Base-by-base conservation (phyloP, 176 grass and related monocot genomes). In the Oryza rufipogon region DNA sequence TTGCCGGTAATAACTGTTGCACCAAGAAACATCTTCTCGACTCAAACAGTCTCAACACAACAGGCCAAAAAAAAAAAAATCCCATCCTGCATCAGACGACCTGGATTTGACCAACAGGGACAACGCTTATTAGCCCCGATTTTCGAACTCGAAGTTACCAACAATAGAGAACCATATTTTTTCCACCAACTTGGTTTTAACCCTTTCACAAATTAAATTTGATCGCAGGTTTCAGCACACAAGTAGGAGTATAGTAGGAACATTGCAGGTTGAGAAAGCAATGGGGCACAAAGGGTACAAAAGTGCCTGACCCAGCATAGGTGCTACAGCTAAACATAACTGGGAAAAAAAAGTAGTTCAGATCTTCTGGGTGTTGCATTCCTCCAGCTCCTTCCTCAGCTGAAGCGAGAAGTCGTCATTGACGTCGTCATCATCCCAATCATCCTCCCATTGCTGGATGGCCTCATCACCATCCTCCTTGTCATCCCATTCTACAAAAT, bases 371-470 rank as follows among this genome's bases (percentile, higher is more conserved):
- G 91, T 71, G 39, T 56, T 93, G 78, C 54, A 83, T 68, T 77
- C 79, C 88, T 91, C 94, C 52, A 96, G 82, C 68, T 96, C 94
- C 84, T 96, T 96, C 78, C 94, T 91, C 80, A 96, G 87, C 88
- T 96, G 94, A 46, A 91, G 86, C 2, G 94, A 96, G 88, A 96
- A 96, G 61, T 96, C 94, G 5, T 96, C 94, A 0, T 96, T 96
- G 64, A 96, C 91, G 6, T 96, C 94, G 1, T 96, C 94, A 0
- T 96, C 94, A 32, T 96, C 94, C 94, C 94, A 96, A 64, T 96
- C 94, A 28, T 96, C 94, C 86, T 96, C 91, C 94, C 94, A 96
- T 84, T 96, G 93, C 86, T 96, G 94, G 75, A 91, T 80, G 0
- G 52, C 86, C 89, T 96, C 94, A 47, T 85, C 85, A 30, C 91